Evolutionary conservation across 2,329 filamentous ascomycete genomes (phyloP), one percentile per base, ranked within the genome.

Genomic region (Xylariomycetidae sp.): DNA sequence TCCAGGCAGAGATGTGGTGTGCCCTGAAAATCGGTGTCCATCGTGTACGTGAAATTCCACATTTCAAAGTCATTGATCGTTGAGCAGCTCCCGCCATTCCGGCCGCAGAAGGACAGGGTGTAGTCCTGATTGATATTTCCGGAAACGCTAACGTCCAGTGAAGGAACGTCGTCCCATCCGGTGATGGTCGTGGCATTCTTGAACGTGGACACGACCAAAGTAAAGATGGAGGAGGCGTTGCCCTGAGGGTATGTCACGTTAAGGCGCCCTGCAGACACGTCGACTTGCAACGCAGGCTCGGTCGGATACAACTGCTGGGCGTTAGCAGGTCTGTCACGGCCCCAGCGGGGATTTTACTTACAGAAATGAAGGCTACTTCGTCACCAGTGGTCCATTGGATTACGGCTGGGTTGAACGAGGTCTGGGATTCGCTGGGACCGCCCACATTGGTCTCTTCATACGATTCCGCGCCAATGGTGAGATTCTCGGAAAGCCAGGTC

Each of bases 381-480:
- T 48, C 44, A 4, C 59, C 62, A 4, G 61, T 63, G 12, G 60
- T 49, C 77, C 76, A 81, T 45, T 81, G 76, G 0, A 74, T 64
- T 5, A 80, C 68, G 0, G 72, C 70, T 0, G 76, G 76, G 37
- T 72, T 78, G 52, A 76, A 81, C 0, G 69, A 65, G 6, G 52
- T 60, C 5, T 65, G 64, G 26, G 69, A 72, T 31, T 63, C 62
- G 1, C 65, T 61, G 5, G 70, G 68, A 0, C 76, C 77, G 8
- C 76, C 76, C 5, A 78, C 52, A 2, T 67, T 64, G 25, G 63
- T 68, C 50, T 79, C 67, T 10, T 70, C 63, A 43, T 75, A 77
- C 0, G 72, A 70, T 47, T 76, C 68, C 0, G 70, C 73, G 23
- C 77, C 77, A 39, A 82, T 78, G 7, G 68, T 77, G 9, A 81